phyloP scores from a whole-genome alignment of 176 grass and related monocot species.

The Ampelocalamus luodianensis region DNA sequence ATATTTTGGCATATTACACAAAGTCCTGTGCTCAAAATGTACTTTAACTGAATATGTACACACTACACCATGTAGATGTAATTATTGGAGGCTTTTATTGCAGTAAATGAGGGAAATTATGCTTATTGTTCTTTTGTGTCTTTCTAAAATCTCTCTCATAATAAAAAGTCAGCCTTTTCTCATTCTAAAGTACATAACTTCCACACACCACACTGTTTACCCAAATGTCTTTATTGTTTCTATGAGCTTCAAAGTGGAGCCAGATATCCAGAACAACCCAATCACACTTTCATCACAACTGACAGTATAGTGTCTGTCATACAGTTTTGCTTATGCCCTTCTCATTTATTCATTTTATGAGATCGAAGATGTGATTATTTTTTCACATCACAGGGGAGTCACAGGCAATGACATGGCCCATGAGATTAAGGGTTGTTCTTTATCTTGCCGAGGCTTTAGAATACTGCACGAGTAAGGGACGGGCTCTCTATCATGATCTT shows the following conservation, averaged over 20 bases:
- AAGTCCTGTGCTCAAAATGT: neutral
- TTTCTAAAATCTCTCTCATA: slow-evolving; percentile 9
- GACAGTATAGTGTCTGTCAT: neutral
- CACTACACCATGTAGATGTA: neutral
- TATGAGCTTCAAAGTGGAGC: neutral
- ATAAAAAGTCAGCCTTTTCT: neutral
- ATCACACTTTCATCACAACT: neutral
- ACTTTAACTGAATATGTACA: neutral
- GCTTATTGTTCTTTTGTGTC: neutral
- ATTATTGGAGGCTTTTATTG: neutral
- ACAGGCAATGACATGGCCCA: too few relatives aligned
- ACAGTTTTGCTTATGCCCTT: neutral
- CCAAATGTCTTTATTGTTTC: neutral
- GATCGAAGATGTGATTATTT: neutral
- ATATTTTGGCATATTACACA: neutral
- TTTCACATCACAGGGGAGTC: slow-evolving; percentile 44
- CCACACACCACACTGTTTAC: neutral
- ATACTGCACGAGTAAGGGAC: too few relatives aligned
- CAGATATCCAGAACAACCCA: neutral
- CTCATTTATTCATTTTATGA: neutral
- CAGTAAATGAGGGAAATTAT: neutral
- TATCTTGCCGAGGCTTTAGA: too few relatives aligned
- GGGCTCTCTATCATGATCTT: too few relatives aligned
- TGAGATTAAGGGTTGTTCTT: too few relatives aligned
- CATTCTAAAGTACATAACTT: slow-evolving; percentile 11